phyloP scores from a whole-genome alignment of 2,329 filamentous ascomycete genomes.

The Geosmithia morbida region DNA sequence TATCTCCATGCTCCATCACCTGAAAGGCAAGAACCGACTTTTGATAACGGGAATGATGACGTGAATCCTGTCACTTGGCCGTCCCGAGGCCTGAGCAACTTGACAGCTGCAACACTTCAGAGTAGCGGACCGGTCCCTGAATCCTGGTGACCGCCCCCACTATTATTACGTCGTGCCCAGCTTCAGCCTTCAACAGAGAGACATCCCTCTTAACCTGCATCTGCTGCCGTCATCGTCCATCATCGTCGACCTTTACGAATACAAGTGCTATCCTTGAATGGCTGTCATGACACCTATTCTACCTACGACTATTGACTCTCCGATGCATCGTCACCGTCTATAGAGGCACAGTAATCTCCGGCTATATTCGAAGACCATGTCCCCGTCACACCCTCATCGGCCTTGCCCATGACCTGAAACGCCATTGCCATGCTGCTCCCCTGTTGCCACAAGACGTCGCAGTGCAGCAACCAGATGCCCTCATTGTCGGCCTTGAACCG shows the following conservation, averaged over 20 bases:
- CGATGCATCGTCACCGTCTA: background rate
- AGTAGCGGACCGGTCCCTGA: background rate
- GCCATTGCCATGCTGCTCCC: background rate
- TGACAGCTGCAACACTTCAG: background rate
- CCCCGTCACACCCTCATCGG: background rate
- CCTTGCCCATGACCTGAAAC: background rate
- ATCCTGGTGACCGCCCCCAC: background rate
- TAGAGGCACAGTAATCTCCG: background rate
- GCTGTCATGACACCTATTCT: too few species aligned
- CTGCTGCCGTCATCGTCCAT: background rate
- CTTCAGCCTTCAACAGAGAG: background rate
- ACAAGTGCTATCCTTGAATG: too few species aligned
- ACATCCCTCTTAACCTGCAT: too few species aligned
- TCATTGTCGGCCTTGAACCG: slow-evolving; percentile 34
- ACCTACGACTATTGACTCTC: background rate
- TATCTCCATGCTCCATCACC: too few species aligned
- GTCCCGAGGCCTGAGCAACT: background rate
- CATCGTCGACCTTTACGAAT: background rate
- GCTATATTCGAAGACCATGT: background rate
- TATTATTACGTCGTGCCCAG: background rate
- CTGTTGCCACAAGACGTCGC: slow-evolving; percentile 31
- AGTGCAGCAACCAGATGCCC: slow-evolving; percentile 33
- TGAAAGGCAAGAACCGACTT: too few species aligned
- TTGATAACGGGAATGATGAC: background rate
- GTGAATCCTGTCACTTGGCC: too few species aligned